Evolutionary conservation across 1,284 basidiomycete genomes (phyloP), one percentile per base, ranked within the genome.

Genomic region (Sporisorium graminicola): DNA sequence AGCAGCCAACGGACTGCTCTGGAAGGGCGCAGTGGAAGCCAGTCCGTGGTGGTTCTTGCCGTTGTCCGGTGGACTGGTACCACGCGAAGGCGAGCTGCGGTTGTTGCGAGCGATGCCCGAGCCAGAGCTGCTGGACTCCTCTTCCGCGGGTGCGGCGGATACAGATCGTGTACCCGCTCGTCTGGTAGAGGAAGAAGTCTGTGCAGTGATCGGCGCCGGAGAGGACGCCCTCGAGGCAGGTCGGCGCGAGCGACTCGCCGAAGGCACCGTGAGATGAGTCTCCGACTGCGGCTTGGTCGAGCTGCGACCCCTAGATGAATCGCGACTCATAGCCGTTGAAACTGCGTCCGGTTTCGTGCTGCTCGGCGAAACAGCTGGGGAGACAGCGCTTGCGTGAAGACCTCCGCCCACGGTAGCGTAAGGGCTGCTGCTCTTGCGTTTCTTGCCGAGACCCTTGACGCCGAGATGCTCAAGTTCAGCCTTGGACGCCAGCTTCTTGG

Each of bases 361-460:
- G 53, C 50, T 50, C 5, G 67, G 46, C n/a, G 61, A 22, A n/a
- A 49, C 53, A 9, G 60, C 56, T 35, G 58, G 59, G 20, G 56
- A 55, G 18, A 51, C 51, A 2, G 52, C 40, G 1, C 55, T 42
- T 0, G 64, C 40, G 3, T 57, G 55, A 0, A 56, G 0, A 14
- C 9, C 46, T 20, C 50, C 61, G 16, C 58, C 62, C 1, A 72
- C 65, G 42, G 54, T 77, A 14, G 81, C 74, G 47, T 78, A 81
- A 1, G 81, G 81, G 52, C 81, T 81, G 47, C 75, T 73, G 57
- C 80, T 80, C 66, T 81, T 81, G 54, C 82, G 79, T 57, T 82
- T 81, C 69, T 77, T 79, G 47, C 71, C 64, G n/a, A 81, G 61
- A 2, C 74, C 78, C 54, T 80, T 79, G 58, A 84, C 67, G 22